A percentile compares a stretch with the other conserved stretches of the same genome.
phyloP scores from a whole-genome alignment of 2,329 filamentous ascomycete species.

The Pseudogymnoascus sp. region DNA sequence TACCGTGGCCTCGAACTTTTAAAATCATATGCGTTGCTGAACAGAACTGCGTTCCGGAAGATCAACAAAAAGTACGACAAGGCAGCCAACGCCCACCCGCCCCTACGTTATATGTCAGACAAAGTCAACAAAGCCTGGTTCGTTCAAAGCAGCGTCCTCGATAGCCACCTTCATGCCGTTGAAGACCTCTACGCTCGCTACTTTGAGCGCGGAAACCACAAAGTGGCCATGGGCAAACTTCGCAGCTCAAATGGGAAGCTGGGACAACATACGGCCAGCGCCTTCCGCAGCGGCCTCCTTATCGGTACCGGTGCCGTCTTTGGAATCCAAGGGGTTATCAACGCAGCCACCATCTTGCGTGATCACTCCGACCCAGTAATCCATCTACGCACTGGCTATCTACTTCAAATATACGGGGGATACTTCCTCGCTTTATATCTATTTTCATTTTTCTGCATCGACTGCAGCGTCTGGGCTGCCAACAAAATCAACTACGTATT shows the following conservation, averaged over 20 bases:
- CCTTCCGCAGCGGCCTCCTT: slow-evolving; percentile 56
- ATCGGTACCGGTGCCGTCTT: slow-evolving; percentile 62
- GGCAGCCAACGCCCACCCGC: slow-evolving; percentile 66
- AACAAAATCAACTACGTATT: slow-evolving; percentile 94
- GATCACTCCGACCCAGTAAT: slow-evolving; percentile 41
- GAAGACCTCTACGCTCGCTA: slow-evolving; percentile 93
- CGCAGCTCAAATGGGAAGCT: slow-evolving; percentile 59
- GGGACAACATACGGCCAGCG: slow-evolving; percentile 46
- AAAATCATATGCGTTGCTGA: slow-evolving; percentile 83
- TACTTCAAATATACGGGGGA: slow-evolving; percentile 85
- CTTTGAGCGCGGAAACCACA: slow-evolving; percentile 88
- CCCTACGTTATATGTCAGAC: slow-evolving; percentile 77
- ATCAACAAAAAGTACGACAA: slow-evolving; percentile 99
- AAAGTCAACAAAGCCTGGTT: slow-evolving; percentile 89
- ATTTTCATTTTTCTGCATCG: slow-evolving; percentile 74
- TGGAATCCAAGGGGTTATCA: slow-evolving; percentile 55
- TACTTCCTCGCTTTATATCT: slow-evolving; percentile 80
- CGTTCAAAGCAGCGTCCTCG: slow-evolving; percentile 77
- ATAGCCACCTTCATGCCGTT: slow-evolving; percentile 68
- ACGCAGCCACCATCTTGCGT: slow-evolving; percentile 46
- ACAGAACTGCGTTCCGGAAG: slow-evolving; percentile 89
- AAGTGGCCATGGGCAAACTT: slow-evolving; percentile 81
- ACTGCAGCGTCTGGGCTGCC: slow-evolving; percentile 73
- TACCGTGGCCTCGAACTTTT: slow-evolving; percentile 86
- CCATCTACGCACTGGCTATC: slow-evolving; percentile 50